These are phyloP conservation scores for Pterulicium gracile DNA, from an alignment of 1,284 basidiomycete genomes.

Conservation along the genomic window DNA sequence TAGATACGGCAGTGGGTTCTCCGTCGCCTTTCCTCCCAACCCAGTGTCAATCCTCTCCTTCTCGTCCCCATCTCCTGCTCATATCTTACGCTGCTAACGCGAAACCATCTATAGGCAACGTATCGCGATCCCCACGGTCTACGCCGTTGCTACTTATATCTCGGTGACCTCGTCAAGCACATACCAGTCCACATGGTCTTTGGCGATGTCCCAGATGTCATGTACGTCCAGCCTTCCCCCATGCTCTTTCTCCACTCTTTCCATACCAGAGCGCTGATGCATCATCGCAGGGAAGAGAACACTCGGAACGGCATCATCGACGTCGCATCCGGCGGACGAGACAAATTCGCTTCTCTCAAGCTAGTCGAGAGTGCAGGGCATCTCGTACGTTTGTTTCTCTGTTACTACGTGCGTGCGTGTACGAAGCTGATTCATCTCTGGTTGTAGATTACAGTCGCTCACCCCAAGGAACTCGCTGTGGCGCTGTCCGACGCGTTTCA, in stretches of 20 bases:
- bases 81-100: too few relatives aligned
- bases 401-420: not conserved
- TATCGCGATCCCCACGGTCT: slow-evolving; percentile 30
- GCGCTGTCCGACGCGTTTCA: not conserved
- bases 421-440: too few relatives aligned
- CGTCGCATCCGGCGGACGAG: slow-evolving; percentile 21
- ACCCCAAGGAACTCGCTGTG: not conserved
- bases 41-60: not conserved
- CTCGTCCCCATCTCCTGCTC: too few relatives aligned
- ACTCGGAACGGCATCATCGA: slow-evolving; percentile 30
- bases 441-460: not conserved
- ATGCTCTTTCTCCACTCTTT: not conserved
- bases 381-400: slow-evolving; percentile 12
- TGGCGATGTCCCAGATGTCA: slow-evolving; percentile 33
- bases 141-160: slow-evolving; percentile 24
- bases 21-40: not conserved
- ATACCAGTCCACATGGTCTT: slow-evolving; percentile 39
- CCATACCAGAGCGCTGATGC: not conserved
- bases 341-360: slow-evolving; percentile 27
- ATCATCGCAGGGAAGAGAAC: slow-evolving; percentile 20
- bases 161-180: slow-evolving; percentile 23
- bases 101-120: slow-evolving; percentile 33
- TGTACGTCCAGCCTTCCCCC: slow-evolving; percentile 20
- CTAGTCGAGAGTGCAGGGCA: slow-evolving; percentile 19
- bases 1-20: not conserved